Evolutionary conservation across 305 asterid genomes (phyloP).

Genomic region (Striga hermonthica): DNA sequence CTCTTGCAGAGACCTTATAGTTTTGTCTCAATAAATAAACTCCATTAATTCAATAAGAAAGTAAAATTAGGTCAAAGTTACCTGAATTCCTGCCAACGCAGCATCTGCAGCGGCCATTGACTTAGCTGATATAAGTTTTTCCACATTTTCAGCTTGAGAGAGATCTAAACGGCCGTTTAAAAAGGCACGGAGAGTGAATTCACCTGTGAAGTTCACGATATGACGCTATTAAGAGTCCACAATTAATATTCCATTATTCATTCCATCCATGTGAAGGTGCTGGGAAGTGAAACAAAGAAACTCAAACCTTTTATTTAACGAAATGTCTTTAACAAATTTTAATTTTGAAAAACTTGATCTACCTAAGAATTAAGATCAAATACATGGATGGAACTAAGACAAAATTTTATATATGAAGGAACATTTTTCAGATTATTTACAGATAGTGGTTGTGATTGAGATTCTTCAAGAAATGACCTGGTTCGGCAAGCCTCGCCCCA

Average conservation of each 20-base stretch:
- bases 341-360: no score
- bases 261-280: no score
- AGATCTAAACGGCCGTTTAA: constrained; percentile 92
- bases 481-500: constrained; percentile 94
- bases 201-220: constrained; percentile 51
- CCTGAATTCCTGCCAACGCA: constrained; percentile 95
- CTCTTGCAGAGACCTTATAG: neutral
- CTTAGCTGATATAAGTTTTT: constrained; percentile 72
- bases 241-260: no score
- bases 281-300: no score
- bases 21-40: constrained; percentile 20
- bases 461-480: constrained; percentile 43
- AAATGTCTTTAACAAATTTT: no score
- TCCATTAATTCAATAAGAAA: constrained; percentile 17
- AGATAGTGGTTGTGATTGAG: no score
- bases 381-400: no score
- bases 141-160: constrained; percentile 88
- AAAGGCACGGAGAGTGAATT: constrained; percentile 92
- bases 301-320: no score
- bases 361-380: no score
- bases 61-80: constrained; percentile 26
- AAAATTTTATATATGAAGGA: no score
- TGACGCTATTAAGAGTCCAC: no score
- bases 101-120: constrained; percentile 90
- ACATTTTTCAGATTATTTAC: no score